Percentiles rank a stretch among this genome's conserved stretches.
Conservation (phyloP, 768 basidiomycete genomes). For the Aureoboletus auriporus region DNA sequence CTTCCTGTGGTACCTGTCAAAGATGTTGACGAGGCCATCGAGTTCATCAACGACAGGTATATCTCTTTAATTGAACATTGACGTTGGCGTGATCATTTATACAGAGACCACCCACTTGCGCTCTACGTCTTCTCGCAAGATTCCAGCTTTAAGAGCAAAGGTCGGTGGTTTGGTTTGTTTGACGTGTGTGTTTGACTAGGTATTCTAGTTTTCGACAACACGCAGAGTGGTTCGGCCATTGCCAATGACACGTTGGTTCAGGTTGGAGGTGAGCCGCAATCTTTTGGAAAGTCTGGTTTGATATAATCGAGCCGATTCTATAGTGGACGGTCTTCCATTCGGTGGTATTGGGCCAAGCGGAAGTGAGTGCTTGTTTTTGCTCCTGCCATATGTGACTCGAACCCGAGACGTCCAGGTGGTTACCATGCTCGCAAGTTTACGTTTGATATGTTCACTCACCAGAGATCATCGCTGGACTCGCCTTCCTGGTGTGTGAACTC, state of each 20-base stretch:
- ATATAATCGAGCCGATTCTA: neutral
- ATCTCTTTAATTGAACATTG: constrained; percentile 10
- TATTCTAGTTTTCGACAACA: constrained; percentile 57
- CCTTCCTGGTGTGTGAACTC: constrained; percentile 30
- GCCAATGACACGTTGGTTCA: constrained; percentile 73
- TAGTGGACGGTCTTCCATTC: constrained; percentile 65
- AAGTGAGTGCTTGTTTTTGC: constrained; percentile 41
- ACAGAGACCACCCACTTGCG: constrained; percentile 68
- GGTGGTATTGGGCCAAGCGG: constrained; percentile 73
- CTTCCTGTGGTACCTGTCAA: constrained; percentile 72
- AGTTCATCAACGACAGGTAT: constrained; percentile 58
- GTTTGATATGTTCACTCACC: constrained; percentile 78
- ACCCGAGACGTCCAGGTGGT: constrained; percentile 42
- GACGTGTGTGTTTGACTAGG: neutral
- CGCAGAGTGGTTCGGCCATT: constrained; percentile 64
- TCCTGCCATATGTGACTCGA: neutral
- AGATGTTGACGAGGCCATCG: constrained; percentile 66
- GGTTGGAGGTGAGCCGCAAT: constrained; percentile 39
- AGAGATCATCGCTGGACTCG: constrained; percentile 49
- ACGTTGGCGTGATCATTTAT: neutral
- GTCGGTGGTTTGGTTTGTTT: constrained; percentile 29
- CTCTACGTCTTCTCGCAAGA: constrained; percentile 75
- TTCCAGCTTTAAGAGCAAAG: constrained; percentile 53
- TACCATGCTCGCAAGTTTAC: constrained; percentile 67
- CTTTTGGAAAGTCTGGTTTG: neutral